Base-by-base conservation (phyloP, 345 rosid genomes). In the Euphorbia tirucalli region DNA sequence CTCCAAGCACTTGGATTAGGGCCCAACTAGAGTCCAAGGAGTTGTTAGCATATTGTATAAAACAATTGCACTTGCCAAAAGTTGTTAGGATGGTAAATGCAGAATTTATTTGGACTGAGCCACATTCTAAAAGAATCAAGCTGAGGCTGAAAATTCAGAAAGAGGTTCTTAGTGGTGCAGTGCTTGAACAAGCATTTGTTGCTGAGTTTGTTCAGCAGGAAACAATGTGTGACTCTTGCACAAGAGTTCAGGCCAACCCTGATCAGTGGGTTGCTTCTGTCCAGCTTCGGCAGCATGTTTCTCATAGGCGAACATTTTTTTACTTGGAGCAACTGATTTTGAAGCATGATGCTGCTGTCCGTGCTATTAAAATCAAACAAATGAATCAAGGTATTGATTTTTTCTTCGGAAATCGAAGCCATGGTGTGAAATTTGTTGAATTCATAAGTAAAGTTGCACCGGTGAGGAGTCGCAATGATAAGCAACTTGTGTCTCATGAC, bases 331-430 rank as follows among this genome's bases (percentile, higher is more conserved):
- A 35, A 35, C 39, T 35, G 39, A 35, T 35, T 35, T 35, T 35
- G 7, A 35, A 35, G 39, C 39, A 35, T 22, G 87, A 81, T 69
- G 91, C 88, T 0, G 87, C 88, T 18, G 77, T 71, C 0, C 78
- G 81, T 8, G 89, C 91, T 0, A 84, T 84, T 15, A 79, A 83
- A 59, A 85, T 87, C 57, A 84, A 79, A 79, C 89, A 87, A 76
- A 78, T 84, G 55, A 85, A 85, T 59, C 84, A 84, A 50, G 89
- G 91, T 64, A 84, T 85, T 65, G 91, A 87, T 70, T 87, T 87
- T 35, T 85, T 84, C 86, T 87, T 85, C 69, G 80, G 80, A 60
- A 87, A 85, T 62, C 77, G 80, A 19, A 87, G 91, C 66, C 89
- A 85, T 65, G 89, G 85, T 24, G 71, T 69, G 10, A 81, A 73